Evolutionary conservation across 139 green algal genomes (phyloP), one percentile per base, ranked within the genome.

Genomic region (Deuterostichococcus epilithicus): DNA sequence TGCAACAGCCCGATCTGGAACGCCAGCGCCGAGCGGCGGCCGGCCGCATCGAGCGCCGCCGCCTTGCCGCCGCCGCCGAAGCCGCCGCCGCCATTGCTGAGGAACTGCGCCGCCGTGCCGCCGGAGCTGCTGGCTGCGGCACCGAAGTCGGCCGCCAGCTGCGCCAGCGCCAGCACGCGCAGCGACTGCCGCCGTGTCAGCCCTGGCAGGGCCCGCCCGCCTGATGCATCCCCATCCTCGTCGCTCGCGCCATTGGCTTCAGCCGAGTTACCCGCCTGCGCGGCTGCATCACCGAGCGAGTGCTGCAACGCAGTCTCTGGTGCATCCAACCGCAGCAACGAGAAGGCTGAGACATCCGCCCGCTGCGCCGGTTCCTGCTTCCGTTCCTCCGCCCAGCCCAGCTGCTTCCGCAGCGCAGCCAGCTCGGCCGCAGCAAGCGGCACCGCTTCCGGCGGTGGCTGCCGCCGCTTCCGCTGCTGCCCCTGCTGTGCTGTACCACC

Each of bases 371-470:
- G 18, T n/a, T 37, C n/a, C 63, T 36, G 28, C 63, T 69, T 69
- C 32, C 76, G 75, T 68, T 84, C 79, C n/a, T 71, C 72, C 8
- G 33, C 10, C 6, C 52, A 44, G 44, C 84, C 66, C 42, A 87
- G 63, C 68, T 76, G 78, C 75, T 76, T 34, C 18, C 75, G 68
- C 45, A 73, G 67, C 28, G 63, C 45, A 25, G 60, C 33, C 42
- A 69, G 47, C 58, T 36, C 34, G 69, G 66, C 5, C 65, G 66
- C 33, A 25, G 71, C n/a, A 66, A 82, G 73, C 30, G 39, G 77
- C 33, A 69, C 52, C 1, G 71, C 39, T 30, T 66, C 47, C 38
- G 80, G 76, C 0, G 45, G 26, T 6, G 72, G 67, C 81, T 77
- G 75, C 25, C 25, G 45, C n/a, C n/a, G n/a, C n/a, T n/a, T n/a